These are phyloP conservation scores for Neofusicoccum parvum DNA, from an alignment of 2,329 filamentous ascomycete species.

Conservation along the genomic window DNA sequence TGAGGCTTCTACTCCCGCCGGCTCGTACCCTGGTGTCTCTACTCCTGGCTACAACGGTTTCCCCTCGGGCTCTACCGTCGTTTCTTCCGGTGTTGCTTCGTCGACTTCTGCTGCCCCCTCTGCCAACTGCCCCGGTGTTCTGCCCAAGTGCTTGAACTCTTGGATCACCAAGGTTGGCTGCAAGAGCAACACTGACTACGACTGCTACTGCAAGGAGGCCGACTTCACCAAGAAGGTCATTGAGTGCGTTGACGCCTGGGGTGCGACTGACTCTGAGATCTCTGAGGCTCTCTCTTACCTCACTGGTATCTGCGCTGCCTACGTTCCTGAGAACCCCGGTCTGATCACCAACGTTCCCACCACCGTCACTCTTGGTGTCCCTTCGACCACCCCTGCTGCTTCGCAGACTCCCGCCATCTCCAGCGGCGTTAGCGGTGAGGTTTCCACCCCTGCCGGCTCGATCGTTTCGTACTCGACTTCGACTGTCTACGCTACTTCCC, in stretches of 20 bases:
- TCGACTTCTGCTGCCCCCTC: constrained; percentile 24
- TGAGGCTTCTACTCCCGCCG: constrained; percentile 3
- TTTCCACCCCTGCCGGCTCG: constrained; percentile 9
- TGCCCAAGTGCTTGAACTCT: constrained; percentile 89
- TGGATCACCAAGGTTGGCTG: constrained; percentile 76
- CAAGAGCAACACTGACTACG: constrained; percentile 77
- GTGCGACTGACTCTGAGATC: constrained; percentile 66
- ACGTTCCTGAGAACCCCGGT: constrained; percentile 76
- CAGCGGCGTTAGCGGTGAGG: neutral
- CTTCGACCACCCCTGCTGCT: constrained; percentile 54
- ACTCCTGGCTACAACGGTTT: constrained; percentile 18
- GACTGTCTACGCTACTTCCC: constrained; percentile 15
- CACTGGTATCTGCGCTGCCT: constrained; percentile 84
- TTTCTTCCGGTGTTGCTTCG: constrained; percentile 17
- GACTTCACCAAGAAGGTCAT: constrained; percentile 79
- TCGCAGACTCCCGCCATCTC: constrained; percentile 22
- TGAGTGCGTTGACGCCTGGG: constrained; percentile 78
- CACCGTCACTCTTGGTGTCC: constrained; percentile 49
- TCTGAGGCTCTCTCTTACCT: constrained; percentile 77
- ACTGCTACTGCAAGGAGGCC: constrained; percentile 83
- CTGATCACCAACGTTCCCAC: constrained; percentile 76
- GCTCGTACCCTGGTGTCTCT: constrained; percentile 19
- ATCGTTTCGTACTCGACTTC: constrained; percentile 15
- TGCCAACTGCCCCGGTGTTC: constrained; percentile 63
- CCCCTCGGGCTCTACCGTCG: constrained; percentile 9